These are phyloP conservation scores for Lipomyces mesembrius DNA, from an alignment of 805 yeast genomes.

Conservation along the genomic window DNA sequence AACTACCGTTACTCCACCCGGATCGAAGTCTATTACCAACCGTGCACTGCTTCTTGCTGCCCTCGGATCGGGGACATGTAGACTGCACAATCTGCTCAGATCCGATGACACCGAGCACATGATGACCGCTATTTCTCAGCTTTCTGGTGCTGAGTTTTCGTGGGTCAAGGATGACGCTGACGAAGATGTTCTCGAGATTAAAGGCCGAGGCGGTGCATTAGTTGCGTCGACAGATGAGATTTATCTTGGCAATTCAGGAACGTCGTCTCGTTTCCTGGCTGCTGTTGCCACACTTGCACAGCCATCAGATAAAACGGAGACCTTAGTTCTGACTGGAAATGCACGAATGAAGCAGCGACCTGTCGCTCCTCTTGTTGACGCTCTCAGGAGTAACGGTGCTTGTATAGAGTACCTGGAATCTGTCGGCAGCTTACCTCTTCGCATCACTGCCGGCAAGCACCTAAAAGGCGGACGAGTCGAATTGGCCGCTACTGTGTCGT, in stretches of 20 bases:
- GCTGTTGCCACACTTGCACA: constrained; percentile 81
- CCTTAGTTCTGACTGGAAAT: constrained; percentile 84
- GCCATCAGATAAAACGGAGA: constrained; percentile 49
- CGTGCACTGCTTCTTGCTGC: constrained; percentile 94
- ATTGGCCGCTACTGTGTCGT: constrained; percentile 92
- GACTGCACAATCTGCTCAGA: constrained; percentile 82
- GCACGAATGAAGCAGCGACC: constrained; percentile 98
- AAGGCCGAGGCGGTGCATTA: constrained; percentile 78
- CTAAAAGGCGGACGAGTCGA: constrained; percentile 91
- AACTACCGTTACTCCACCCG: constrained; percentile 79
- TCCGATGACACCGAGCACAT: constrained; percentile 96
- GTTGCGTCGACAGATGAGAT: constrained; percentile 67
- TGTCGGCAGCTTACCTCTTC: constrained; percentile 84
- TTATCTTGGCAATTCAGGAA: constrained; percentile 96
- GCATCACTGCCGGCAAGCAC: constrained; percentile 68
- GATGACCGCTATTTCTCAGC: constrained; percentile 80
- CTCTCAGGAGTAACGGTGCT: constrained; percentile 80
- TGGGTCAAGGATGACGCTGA: constrained; percentile 78
- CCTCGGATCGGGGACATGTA: constrained; percentile 82
- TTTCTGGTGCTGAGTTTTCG: constrained; percentile 79
- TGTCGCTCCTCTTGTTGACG: constrained; percentile 93
- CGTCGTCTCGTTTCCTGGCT: constrained; percentile 93
- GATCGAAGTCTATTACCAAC: constrained; percentile 95
- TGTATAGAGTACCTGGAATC: constrained; percentile 69
- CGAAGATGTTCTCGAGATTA: constrained; percentile 80